Evolutionary conservation across 306 rosid species (phyloP).

Genomic region (Astragalus glycyphyllos): DNA sequence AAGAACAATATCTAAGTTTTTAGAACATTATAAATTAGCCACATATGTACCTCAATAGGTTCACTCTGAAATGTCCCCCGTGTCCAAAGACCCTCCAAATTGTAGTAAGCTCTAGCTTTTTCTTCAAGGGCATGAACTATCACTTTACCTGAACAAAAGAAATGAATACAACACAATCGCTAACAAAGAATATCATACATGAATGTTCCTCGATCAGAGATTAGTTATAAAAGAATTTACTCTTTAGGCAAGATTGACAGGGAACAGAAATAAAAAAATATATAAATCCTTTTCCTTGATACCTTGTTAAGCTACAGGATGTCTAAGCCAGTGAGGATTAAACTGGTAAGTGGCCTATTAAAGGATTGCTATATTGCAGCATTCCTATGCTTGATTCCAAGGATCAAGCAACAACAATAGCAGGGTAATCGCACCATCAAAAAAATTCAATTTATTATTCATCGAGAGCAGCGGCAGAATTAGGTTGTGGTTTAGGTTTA

Average conservation of each 20-base stretch:
- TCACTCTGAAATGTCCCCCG: conserved; percentile 56
- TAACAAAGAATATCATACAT: background rate
- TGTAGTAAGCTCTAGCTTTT: conserved; percentile 91
- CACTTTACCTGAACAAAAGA: conserved; percentile 68
- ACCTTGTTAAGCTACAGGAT: conserved; percentile 20
- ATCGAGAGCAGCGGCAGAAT: background rate
- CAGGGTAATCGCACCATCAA: background rate
- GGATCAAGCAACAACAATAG: conserved; percentile 10
- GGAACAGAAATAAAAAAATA: conserved; percentile 21
- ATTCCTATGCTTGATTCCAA: background rate
- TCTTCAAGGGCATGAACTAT: conserved; percentile 95
- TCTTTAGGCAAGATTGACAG: background rate
- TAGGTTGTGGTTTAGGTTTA: no score
- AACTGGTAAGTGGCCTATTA: background rate
- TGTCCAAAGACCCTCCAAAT: conserved; percentile 83
- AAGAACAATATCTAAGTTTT: conserved; percentile 22
- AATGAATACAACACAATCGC: background rate
- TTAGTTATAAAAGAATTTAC: background rate
- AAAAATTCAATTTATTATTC: background rate
- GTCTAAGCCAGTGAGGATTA: conserved; percentile 1
- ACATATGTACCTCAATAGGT: conserved; percentile 54
- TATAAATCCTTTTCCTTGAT: background rate
- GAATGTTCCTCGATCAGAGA: conserved; percentile 1
- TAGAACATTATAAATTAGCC: conserved; percentile 13
- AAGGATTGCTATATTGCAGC: conserved; percentile 16